These are phyloP conservation scores for Saccharomyces hybrid DNA, from an alignment of 1,139 yeast species.

Conservation along the genomic window DNA sequence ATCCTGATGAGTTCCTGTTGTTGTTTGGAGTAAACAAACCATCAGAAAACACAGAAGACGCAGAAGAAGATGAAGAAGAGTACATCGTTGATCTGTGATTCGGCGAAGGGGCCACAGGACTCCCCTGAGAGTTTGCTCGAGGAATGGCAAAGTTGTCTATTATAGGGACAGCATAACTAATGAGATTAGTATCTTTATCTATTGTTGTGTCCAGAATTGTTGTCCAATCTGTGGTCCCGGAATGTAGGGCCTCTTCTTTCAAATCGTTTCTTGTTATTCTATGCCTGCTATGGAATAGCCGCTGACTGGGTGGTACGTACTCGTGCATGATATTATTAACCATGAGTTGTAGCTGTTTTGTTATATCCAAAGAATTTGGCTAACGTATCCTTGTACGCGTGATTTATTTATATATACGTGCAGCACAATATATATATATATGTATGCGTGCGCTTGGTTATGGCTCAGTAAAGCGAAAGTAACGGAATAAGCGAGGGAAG, in stretches of 20 bases:
- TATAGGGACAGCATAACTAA: conserved; percentile 4
- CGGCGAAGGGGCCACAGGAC: background rate
- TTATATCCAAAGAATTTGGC: background rate
- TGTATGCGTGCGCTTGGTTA: background rate
- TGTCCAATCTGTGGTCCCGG: conserved; percentile 3
- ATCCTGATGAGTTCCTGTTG: background rate
- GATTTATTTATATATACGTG: background rate
- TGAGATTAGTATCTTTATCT: background rate
- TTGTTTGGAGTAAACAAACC: background rate
- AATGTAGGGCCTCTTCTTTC: background rate
- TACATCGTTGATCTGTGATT: background rate
- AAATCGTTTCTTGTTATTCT: conserved; percentile 3
- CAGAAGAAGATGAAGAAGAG: conserved; percentile 2
- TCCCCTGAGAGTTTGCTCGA: background rate
- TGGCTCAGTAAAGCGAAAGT: background rate
- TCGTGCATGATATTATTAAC: background rate
- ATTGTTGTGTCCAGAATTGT: conserved; percentile 2
- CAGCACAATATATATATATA: background rate
- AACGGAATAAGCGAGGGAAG: background rate
- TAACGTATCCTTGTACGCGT: background rate
- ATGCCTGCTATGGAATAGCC: conserved; percentile 5
- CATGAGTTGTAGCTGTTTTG: background rate
- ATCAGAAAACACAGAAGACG: conserved; percentile 1
- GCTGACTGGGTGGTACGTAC: conserved; percentile 5
- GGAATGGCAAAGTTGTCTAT: background rate